Evolutionary conservation across 129 eudicot genomes (phyloP), one percentile per base, ranked within the genome.

Genomic region (Flaveria robusta): DNA sequence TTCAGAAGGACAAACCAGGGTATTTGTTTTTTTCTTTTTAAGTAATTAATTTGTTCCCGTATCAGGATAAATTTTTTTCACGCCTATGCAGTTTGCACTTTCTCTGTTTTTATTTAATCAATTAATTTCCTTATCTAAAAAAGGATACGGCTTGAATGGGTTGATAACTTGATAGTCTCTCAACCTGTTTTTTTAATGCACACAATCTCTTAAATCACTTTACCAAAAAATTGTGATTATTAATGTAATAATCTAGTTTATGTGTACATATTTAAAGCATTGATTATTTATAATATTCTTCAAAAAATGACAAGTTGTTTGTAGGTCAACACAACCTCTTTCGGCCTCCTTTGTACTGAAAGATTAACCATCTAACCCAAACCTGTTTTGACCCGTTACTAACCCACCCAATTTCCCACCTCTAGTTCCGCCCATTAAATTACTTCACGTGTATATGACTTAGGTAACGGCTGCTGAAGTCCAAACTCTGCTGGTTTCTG

Each of bases 401-500:
- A 51, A 31, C 34, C 64, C 46, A n/a, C 47, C 46, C 46, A 27
- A 49, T 70, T 49, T 19, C 14, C 62, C 16, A 49, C 45, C 60
- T 27, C 74, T 43, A n/a, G 14, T 19, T 13, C 22, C 72, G 9
- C 37, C 63, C 69, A 24, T 66, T 46, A 9, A 67, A 81, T 69
- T 43, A 9, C 51, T 74, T 66, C 39, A 47, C 19, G 6, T 75
- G 15, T 72, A 13, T 20, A 3, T 72, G 46, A 80, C 73, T 52
- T 81, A 94, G 99, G 91, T 85, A 81, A 89, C 92, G 60, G 96
- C 99, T 62, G 76, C 89, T 52, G 99, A 91, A 84, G 94, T 91
- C 71, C 99, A 91, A 86, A 83, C 83, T 59, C 94, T 94, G 80
- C 84, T 94, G 74, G 91, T 94, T 79, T 85, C 91, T 67, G 99